Conservation (phyloP, 2,329 filamentous ascomycete genomes). For the Fusarium xyrophilum region DNA sequence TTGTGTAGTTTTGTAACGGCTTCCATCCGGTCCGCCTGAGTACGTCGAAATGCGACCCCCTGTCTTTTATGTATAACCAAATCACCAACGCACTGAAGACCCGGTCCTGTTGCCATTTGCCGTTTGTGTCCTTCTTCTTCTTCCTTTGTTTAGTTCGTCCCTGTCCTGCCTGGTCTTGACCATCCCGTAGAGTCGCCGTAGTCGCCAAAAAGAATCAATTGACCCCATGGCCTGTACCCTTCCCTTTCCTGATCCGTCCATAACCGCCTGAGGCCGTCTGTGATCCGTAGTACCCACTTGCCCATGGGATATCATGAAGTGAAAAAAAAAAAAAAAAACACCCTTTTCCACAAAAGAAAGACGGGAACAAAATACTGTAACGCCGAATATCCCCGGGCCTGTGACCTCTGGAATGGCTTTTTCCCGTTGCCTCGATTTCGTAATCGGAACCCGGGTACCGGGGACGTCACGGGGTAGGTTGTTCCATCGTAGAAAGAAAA, state of each 20-base stretch:
- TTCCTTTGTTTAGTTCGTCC: conserved; percentile 13
- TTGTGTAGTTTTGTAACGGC: conserved; percentile 18
- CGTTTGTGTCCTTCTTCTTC: conserved; percentile 22
- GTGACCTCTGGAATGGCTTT: conserved; percentile 18
- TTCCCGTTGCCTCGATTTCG: conserved; percentile 24
- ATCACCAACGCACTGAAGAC: conserved; percentile 29
- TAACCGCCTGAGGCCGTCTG: conserved; percentile 33
- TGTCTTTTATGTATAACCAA: conserved; percentile 34
- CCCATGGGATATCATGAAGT: conserved; percentile 41
- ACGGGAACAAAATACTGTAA: conserved; percentile 31
- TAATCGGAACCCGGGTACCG: conserved; percentile 6
- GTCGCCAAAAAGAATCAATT: conserved; percentile 33
- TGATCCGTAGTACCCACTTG: conserved; percentile 38
- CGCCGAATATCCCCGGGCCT: conserved; percentile 35
- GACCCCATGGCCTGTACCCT: conserved; percentile 25
- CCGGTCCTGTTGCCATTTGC: conserved; percentile 36
- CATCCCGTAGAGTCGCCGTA: conserved; percentile 28
- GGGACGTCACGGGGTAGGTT: conserved; percentile 29
- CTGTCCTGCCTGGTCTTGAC: conserved; percentile 18
- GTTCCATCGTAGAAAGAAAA: conserved; percentile 21
- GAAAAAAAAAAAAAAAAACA: conserved; percentile 24
- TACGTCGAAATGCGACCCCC: conserved; percentile 12
- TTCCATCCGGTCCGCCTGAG: conserved; percentile 15
- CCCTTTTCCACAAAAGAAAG: conserved; percentile 35
- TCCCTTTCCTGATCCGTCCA: conserved; percentile 30